Evolutionary conservation across 306 rosid species (phyloP), one percentile per base, ranked within the genome.

Genomic region (Oxytropis ochrocephala): DNA sequence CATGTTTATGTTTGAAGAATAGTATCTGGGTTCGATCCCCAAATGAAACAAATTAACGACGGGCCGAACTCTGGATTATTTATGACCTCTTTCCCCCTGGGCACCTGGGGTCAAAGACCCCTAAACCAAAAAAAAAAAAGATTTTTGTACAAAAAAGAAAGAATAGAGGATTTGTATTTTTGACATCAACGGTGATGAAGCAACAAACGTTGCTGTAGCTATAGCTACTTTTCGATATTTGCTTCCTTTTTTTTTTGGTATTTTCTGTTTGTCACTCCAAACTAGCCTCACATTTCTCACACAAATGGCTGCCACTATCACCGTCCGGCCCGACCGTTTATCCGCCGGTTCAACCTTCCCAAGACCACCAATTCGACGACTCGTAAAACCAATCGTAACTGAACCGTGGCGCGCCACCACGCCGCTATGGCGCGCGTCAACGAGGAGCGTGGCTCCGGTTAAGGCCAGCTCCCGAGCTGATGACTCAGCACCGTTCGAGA

Each of bases 401-500:
- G 80, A 75, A 8, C 79, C 82, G 0, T 85, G 79, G 75, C 63
- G 85, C 8, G 11, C 43, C 43, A 81, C 80, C 44, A 18, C 71
- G 29, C 43, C 70, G 64, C 41, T 59, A 3, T 69, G 69, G 10
- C 83, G 81, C 62, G 65, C 77, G 17, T 64, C 75, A 13, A 72
- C 75, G 51, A 82, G 76, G 74, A 55, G 69, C 7, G 75, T 66
- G 51, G 27, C 85, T 27, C 86, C 68, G 66, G 85, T 90, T 69
- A 90, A 75, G 17, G 97, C 99, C 6, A 76, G 89, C 21, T 87
- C 96, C 2, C 60, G 96, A 66, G 97, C 92, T 11, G 95, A 91
- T 59, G 97, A 88, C 88, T 84, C 95, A 12, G 83, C 80, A 24
- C 92, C 97, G 76, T 88, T 73, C 68, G 96, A 91, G 85, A 94